A percentile compares a stretch with the other conserved stretches of the same genome.
phyloP scores from a whole-genome alignment of 345 rosid species.

The Pistacia vera region DNA sequence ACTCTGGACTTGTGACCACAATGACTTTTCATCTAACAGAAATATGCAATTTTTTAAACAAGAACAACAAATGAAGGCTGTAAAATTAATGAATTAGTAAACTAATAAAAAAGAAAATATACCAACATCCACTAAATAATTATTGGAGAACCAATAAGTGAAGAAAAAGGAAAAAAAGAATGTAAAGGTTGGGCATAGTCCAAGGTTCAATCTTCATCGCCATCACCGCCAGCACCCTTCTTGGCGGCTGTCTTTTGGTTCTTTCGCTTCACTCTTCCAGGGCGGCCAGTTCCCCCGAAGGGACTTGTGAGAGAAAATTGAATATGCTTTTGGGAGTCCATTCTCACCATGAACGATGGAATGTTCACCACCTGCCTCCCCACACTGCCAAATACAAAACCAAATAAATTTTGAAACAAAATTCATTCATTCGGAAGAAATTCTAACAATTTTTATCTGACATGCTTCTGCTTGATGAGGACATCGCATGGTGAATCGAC shows the following conservation, averaged over 20 bases:
- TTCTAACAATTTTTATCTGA: not conserved
- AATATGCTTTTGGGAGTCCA: conserved; percentile 46
- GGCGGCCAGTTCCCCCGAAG: conserved; percentile 36
- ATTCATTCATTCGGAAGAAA: no score
- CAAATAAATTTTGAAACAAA: no score
- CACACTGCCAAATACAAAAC: conserved; percentile 24
- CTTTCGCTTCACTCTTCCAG: conserved; percentile 57
- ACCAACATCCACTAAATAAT: no score
- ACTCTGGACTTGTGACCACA: conserved; percentile 58
- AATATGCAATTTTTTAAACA: conserved; percentile 30
- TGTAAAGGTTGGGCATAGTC: no score
- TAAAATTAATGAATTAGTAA: no score
- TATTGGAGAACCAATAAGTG: no score
- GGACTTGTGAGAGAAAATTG: conserved; percentile 48
- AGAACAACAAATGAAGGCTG: no score
- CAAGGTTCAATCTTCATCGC: conserved; percentile 28
- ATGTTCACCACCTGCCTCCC: conserved; percentile 51
- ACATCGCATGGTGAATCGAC: conserved; percentile 53
- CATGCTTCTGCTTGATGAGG: conserved; percentile 19
- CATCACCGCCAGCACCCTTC: conserved; percentile 47
- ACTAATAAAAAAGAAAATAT: no score
- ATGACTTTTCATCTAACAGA: conserved; percentile 67
- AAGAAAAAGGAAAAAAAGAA: no score
- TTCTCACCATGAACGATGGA: conserved; percentile 47
- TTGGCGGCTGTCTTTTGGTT: conserved; percentile 44